phyloP scores from a whole-genome alignment of 2,329 filamentous ascomycete species.

The Didymella lethalis region DNA sequence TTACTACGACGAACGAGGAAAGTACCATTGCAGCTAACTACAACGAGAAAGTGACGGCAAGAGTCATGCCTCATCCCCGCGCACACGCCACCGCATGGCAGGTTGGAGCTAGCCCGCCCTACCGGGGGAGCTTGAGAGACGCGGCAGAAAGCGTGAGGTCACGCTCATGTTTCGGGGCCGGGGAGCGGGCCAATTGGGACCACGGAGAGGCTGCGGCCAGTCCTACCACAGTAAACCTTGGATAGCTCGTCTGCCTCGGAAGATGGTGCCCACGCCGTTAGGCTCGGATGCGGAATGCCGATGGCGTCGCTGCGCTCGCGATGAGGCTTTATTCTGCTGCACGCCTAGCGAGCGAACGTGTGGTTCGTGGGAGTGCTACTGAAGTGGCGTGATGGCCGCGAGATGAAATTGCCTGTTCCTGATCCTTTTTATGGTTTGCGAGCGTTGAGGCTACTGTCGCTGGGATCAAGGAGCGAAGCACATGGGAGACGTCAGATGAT shows the following conservation, averaged over 20 bases:
- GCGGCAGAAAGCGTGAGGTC: background rate
- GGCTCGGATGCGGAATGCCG: background rate
- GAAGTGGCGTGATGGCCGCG: background rate
- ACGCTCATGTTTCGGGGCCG: background rate
- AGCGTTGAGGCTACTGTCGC: conserved; percentile 4
- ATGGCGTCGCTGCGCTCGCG: background rate
- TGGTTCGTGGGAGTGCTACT: background rate
- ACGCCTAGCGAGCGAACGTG: background rate
- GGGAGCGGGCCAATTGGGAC: conserved; percentile 6
- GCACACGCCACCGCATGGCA: conserved; percentile 16
- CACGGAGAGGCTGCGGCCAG: background rate
- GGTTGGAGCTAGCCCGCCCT: background rate
- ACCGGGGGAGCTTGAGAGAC: conserved; percentile 3
- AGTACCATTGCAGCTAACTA: background rate
- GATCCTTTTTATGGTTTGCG: background rate
- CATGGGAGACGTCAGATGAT: conserved; percentile 4
- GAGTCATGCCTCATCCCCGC: conserved; percentile 6
- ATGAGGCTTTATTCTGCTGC: background rate
- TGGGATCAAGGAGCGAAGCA: conserved; percentile 4
- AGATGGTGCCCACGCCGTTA: background rate
- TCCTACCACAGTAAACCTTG: background rate
- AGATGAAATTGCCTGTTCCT: conserved; percentile 3
- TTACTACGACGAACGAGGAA: conserved; percentile 6
- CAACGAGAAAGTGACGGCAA: conserved; percentile 11
- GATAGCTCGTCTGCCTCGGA: background rate